Evolutionary conservation across 257 asterid genomes (phyloP), one percentile per base, ranked within the genome.

Genomic region (Sherardia arvensis): DNA sequence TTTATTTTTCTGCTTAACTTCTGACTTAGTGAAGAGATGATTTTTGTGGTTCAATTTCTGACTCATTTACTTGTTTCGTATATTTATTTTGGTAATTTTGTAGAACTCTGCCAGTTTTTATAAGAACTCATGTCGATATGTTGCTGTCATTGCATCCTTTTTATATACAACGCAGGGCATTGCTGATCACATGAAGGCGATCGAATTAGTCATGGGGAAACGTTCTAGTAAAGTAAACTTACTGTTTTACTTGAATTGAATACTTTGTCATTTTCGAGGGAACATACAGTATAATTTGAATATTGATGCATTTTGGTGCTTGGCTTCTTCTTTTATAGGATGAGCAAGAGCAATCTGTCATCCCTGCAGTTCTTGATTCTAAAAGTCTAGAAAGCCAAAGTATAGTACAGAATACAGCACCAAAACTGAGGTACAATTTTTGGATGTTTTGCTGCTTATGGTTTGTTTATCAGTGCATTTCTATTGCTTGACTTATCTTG

Each of bases 391-490:
- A 70, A 23, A 68, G 73, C 36, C 61, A 68, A 63, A 82, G 57
- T 61, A 66, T n/a, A 66, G 65, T 48, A 72, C 65, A 51, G 83
- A 73, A 61, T 47, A 51, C 10, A 58, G 69, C 67, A 71, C 66
- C 62, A 77, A 66, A 53, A 27, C 57, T 65, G 86, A 91, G 98
- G 98, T 88, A 75, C 66, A 12, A 61, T 49, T 21, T 56, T 23
- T n/a, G 64, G 51, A n/a, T 10, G n/a, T 61, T 61, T 9, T 21
- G 28, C 7, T 26, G 8, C 32, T 0, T 38, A 1, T 25, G 26
- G 11, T 51, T 10, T 53, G 8, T 30, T 22, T 22, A 4, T 59
- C 18, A n/a, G 12, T 59, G 8, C 4, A 23, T 59, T 26, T 7
- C 21, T 43, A 7, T 20, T 53, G 8, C 22, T 21, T 5, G 22